Evolutionary conservation across 169 alveolate species (phyloP), one percentile per base, ranked within the genome.

Genomic region (Plasmodium vinckei): DNA sequence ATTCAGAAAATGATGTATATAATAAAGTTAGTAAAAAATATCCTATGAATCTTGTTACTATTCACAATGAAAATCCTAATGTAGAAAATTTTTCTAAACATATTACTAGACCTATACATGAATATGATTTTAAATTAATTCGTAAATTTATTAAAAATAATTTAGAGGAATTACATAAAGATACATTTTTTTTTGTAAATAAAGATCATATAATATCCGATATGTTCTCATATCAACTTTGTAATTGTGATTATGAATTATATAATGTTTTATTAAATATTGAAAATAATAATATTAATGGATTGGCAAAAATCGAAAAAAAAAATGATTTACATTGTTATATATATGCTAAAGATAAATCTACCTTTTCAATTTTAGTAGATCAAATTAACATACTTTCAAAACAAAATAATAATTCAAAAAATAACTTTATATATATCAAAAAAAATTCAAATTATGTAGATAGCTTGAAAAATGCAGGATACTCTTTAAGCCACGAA

Each of bases 191-290:
- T 47, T 77, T 47, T 42, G 65, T 75, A 6, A 33, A 21, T 42
- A 21, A 17, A 42, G 77, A 77, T 2, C 44, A 23, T 68, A 64
- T 77, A 17, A 19, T 49, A 56, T 27, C 88, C 13, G 39, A 77
- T 47, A 19, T 77, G 17, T 77, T 77, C 21, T 63, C 88, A 17
- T 77, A 63, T 44, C 77, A 77, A 39, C 54, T 77, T 9, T 77
- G 88, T 23, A 77, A 64, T 27, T 67, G 77, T n/a, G 77, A 77
- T 42, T 77, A 77, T 57, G 88, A 77, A 44, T 23, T 64, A 5
- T 77, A 77, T 42, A 77, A 77, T 15, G 88, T 77, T 17, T 64
- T 77, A 9, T 69, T 77, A 13, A 57, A 63, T 53, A 19, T 63
- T 9, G 7, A 6, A 15, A 77, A 64, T 5, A 64, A 23, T 19